These are phyloP conservation scores for Aspergillus pseudoviridinutans DNA, from an alignment of 2,329 filamentous ascomycete species.

Conservation along the genomic window DNA sequence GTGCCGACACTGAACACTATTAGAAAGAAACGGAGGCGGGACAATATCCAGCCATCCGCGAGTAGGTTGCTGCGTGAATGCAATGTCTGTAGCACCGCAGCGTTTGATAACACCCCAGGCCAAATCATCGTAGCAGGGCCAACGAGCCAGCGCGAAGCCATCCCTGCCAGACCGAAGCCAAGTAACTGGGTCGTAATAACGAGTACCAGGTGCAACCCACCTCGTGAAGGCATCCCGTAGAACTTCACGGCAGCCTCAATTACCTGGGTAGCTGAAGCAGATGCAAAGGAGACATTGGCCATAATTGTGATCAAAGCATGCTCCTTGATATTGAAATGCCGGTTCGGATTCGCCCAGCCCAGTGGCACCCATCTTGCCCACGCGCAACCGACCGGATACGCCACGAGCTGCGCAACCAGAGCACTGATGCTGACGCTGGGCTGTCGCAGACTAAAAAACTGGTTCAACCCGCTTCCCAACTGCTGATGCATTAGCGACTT, in stretches of 20 bases:
- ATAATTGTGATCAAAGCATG: constrained; percentile 45
- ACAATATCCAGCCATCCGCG: constrained; percentile 42
- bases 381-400: constrained; percentile 42
- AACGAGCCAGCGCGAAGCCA: constrained; percentile 56
- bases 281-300: constrained; percentile 48
- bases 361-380: constrained; percentile 38
- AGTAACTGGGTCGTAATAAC: constrained; percentile 60
- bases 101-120: constrained; percentile 54
- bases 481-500: constrained; percentile 9
- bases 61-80: constrained; percentile 30
- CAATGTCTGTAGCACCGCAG: constrained; percentile 43
- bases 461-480: constrained; percentile 36
- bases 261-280: constrained; percentile 34
- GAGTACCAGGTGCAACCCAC: constrained; percentile 58
- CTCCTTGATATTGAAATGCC: constrained; percentile 39
- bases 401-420: constrained; percentile 41
- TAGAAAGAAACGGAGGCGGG: constrained; percentile 36
- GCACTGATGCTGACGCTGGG: constrained; percentile 38
- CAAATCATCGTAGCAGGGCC: constrained; percentile 62
- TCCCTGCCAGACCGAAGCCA: constrained; percentile 61
- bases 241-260: constrained; percentile 43
- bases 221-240: constrained; percentile 56
- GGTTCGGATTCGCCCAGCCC: constrained; percentile 41
- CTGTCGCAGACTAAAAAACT: constrained; percentile 37
- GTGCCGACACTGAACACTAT: constrained; percentile 29